Evolutionary conservation across 2,329 filamentous ascomycete genomes (phyloP).

Genomic region (Grosmannia clavigera): DNA sequence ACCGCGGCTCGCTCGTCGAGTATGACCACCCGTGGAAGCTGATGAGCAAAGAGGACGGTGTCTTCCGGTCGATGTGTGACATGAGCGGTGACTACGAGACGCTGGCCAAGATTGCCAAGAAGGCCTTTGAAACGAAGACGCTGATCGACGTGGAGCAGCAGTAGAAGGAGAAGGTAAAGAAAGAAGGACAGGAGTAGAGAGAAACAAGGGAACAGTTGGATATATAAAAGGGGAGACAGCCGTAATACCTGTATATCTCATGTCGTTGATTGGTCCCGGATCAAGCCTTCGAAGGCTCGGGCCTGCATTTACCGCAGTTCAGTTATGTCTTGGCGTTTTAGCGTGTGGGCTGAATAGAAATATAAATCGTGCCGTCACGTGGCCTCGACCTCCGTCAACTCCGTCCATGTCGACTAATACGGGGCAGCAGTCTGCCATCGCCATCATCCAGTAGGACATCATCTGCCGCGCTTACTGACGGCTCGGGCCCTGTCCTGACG

Average conservation of each 20-base stretch:
- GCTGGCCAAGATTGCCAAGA: conserved; percentile 41
- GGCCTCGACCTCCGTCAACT: too few species aligned
- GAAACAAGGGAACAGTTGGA: too few species aligned
- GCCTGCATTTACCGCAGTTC: not conserved
- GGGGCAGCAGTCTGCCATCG: too few species aligned
- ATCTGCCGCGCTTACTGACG: not conserved
- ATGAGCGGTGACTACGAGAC: conserved; percentile 45
- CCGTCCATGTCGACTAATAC: too few species aligned
- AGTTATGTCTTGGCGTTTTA: not conserved
- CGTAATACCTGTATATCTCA: not conserved
- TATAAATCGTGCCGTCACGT: not conserved
- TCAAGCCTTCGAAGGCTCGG: not conserved
- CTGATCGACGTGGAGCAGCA: not conserved
- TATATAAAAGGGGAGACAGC: not conserved
- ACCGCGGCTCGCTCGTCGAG: conserved; percentile 78
- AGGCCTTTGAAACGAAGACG: conserved; percentile 28
- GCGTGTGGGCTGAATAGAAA: not conserved
- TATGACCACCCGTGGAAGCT: conserved; percentile 83
- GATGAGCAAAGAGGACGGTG: conserved; percentile 55
- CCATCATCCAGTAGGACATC: not conserved
- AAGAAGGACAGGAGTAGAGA: not conserved
- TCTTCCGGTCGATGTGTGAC: conserved; percentile 52
- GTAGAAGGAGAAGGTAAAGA: not conserved
- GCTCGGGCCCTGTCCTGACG: not conserved
- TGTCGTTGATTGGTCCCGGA: not conserved